Base-by-base conservation (phyloP, 208 protist species). In the Tritrichomonas musculus region DNA sequence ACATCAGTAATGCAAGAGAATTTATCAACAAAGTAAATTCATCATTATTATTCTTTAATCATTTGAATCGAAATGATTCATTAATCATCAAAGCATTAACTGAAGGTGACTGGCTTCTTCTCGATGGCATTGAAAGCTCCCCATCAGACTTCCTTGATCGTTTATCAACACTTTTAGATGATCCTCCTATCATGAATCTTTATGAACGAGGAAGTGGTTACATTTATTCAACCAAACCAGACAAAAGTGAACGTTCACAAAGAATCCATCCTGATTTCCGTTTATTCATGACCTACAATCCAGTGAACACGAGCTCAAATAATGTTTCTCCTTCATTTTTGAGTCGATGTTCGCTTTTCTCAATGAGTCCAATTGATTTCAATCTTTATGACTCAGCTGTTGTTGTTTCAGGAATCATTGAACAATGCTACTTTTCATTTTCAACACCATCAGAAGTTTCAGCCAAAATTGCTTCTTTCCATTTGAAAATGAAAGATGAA, bases 241-340 rank as follows among this genome's bases (percentile, higher is more conserved):
- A 47, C 33, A n/a, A n/a, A n/a, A n/a, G n/a, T n/a, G 8, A 65
- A 25, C 20, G 0, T 39, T 0, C 33, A 88, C 9, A n/a, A 39
- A 44, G 0, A 55, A 93, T 93, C 17, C 39, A 93, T 69, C 0
- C 4, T 17, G 92, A 93, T 57, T 93, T 82, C 30, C 50, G 92
- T 22, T 27, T 93, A 33, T 49, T 93, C 41, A 33, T 80, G 3
- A 93, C 92, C 33, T 93, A 55, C 17, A 93, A 93, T 64, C 22
- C 41, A 5, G 41, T 57, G 5, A 20, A 20, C 65, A 57, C 92
- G 57, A 39, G 69, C 41, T n/a, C 33, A 36, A 93, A 93, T 13
- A 93, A 11, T 88, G 11, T 88, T 17, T n/a, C 41, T 53, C 27
- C 1, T 17, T 33, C 77, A 33, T 53, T 88, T 27, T 11, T 88